Percentiles rank a stretch among this genome's conserved stretches.
phyloP scores from a whole-genome alignment of 306 rosid species.

The Rosa lucieae region DNA sequence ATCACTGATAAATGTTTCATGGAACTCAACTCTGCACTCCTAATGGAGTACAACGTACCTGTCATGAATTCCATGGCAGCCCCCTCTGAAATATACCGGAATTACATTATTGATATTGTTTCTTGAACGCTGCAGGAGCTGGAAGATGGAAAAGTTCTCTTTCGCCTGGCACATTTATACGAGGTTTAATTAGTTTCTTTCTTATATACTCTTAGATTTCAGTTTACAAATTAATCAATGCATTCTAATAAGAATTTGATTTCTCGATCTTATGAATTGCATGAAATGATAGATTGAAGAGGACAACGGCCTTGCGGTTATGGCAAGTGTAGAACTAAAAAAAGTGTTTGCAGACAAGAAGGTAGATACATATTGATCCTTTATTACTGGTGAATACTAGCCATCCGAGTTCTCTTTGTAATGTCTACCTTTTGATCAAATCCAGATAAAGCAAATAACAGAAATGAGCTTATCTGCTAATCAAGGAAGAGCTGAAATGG shows the following conservation, averaged over 20 bases:
- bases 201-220: neutral
- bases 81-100: neutral
- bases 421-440: neutral
- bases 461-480: slow-evolving; percentile 75
- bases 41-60: neutral
- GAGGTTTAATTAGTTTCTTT: slow-evolving; percentile 50
- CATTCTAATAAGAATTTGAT: neutral
- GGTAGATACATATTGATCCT: slow-evolving; percentile 38
- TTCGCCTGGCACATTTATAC: slow-evolving; percentile 72
- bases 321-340: slow-evolving; percentile 58
- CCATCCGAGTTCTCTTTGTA: neutral
- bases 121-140: slow-evolving; percentile 53
- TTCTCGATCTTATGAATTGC: neutral
- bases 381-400: neutral
- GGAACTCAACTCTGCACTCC: slow-evolving; percentile 1
- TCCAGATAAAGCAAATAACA: slow-evolving; percentile 51
- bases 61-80: neutral
- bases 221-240: neutral
- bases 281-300: slow-evolving; percentile 54
- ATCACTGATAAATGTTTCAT: neutral
- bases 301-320: slow-evolving; percentile 53
- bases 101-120: slow-evolving; percentile 4
- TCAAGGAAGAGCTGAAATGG: slow-evolving; percentile 75
- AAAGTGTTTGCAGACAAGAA: slow-evolving; percentile 56
- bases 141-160: slow-evolving; percentile 59